A percentile compares a stretch with the other conserved stretches of the same genome.
Conservation (phyloP, 305 asterid genomes). For the Fraxinus albicans region DNA sequence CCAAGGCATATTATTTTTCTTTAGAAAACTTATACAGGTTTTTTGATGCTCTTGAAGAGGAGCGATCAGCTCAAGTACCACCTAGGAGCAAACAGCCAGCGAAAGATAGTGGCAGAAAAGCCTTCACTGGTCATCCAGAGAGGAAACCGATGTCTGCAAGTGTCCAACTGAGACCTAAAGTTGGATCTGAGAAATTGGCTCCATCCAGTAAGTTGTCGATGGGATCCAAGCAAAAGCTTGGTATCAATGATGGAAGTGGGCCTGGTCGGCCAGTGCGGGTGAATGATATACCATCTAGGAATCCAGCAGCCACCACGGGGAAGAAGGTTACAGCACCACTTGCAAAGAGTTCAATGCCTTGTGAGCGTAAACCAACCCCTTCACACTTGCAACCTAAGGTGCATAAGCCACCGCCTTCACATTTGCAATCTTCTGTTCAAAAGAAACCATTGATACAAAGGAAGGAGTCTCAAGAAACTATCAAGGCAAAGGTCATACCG, state of each 20-base stretch:
- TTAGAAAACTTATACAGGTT: slow-evolving; percentile 65
- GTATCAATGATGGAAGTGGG: slow-evolving; percentile 60
- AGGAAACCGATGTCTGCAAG: slow-evolving; percentile 30
- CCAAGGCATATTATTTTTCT: slow-evolving; percentile 37
- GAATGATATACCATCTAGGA: slow-evolving; percentile 46
- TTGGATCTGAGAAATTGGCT: slow-evolving; percentile 34
- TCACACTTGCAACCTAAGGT: slow-evolving; percentile 17
- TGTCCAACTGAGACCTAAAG: slow-evolving; percentile 45
- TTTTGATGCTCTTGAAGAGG: slow-evolving; percentile 80
- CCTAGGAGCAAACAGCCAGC: slow-evolving; percentile 41
- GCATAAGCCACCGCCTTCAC: not conserved
- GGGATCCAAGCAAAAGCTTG: slow-evolving; percentile 50
- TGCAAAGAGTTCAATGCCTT: slow-evolving; percentile 34
- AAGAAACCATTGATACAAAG: slow-evolving; percentile 45
- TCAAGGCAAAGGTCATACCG: slow-evolving; percentile 44
- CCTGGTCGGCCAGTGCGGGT: slow-evolving; percentile 67
- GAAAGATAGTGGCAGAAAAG: slow-evolving; percentile 45
- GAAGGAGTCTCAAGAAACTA: slow-evolving; percentile 38
- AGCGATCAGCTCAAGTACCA: slow-evolving; percentile 36
- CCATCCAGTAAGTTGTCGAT: slow-evolving; percentile 30
- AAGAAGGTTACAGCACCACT: slow-evolving; percentile 40
- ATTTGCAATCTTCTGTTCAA: slow-evolving; percentile 28
- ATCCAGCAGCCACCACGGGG: slow-evolving; percentile 33
- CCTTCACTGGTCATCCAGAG: slow-evolving; percentile 40
- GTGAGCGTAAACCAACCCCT: slow-evolving; percentile 35